Evolutionary conservation across 139 green algal species (phyloP), one percentile per base, ranked within the genome.

Genomic region (Raphidocelis subcapitata): DNA sequence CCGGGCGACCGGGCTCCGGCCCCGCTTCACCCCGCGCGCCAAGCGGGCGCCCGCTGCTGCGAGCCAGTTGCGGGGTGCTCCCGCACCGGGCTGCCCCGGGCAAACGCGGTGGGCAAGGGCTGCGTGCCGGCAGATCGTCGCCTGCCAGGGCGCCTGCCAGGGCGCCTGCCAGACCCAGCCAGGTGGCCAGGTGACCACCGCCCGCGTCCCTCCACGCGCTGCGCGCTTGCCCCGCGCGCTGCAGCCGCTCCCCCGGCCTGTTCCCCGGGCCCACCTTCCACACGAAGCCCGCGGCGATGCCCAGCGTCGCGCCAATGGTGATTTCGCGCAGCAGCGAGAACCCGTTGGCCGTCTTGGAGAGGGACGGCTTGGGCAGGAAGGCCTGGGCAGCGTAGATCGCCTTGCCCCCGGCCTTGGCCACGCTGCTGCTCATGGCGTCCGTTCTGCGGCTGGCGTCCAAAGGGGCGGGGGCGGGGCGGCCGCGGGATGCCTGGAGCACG

Each of bases 251-350:
- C 21, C 55, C 55, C 15, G 29, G 46, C 31, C 60, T 67, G 15
- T 12, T 24, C 18, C 31, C n/a, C 8, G 2, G 4, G 5, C 71
- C 3, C 26, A 72, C 71, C 71, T 77, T 77, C 71, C 71, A 77
- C 3, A 59, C 16, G 1, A 77, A 28, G 8, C 71, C 71, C 5
- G 10, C 46, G 16, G n/a, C 8, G 14, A 72, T 14, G 47, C 71
- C 71, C 1, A 77, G n/a, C 18, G 12, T n/a, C 3, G 35, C 33
- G 31, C 71, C 71, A 23, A 77, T 65, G 47, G 5, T 16, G 47
- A 77, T 71, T 18, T 77, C 71, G 1, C 71, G 60, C 26, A 77
- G 67, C 16, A 77, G 62, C 32, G 71, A 71, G 71, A 77, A 77
- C 59, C 71, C 47, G 3, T 47, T 62, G 23, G 71, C 15, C 41